Percentiles rank a stretch among this genome's conserved stretches.
Evolutionary conservation across 495 filamentous ascomycete genomes (phyloP).

Genomic region (Melanomma pulvis-pyrius): DNA sequence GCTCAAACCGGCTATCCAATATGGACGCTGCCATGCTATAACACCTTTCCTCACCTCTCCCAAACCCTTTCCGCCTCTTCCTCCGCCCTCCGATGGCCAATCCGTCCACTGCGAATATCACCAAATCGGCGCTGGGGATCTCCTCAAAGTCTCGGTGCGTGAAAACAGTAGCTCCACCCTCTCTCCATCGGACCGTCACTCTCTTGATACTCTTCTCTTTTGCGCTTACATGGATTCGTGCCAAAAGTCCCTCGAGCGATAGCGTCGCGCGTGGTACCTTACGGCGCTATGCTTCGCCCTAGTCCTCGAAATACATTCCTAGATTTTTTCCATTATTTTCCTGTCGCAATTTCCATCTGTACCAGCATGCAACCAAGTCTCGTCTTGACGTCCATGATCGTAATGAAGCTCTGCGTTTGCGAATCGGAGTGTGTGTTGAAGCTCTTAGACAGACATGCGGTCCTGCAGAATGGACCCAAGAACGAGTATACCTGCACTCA

Average conservation of each 20-base stretch:
- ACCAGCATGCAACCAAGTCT: background rate
- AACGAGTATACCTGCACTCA: background rate
- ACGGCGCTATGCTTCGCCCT: no score
- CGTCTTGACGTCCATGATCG: background rate
- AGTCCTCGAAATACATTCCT: no score
- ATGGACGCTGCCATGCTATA: no score
- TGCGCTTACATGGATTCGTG: background rate
- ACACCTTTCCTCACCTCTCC: background rate
- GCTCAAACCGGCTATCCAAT: background rate
- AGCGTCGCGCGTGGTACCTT: no score
- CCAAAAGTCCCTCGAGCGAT: slow-evolving; percentile 1
- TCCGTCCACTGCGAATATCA: slow-evolving; percentile 1
- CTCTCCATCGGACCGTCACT: background rate
- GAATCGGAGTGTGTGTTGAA: background rate
- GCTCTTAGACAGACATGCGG: no score
- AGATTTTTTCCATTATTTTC: background rate
- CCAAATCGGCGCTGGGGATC: background rate
- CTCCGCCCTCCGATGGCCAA: background rate
- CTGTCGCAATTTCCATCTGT: background rate
- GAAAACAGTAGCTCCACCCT: background rate
- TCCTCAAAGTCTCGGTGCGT: background rate
- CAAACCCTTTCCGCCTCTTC: background rate
- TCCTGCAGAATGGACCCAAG: background rate
- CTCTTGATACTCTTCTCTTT: background rate
- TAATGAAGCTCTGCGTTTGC: background rate